Percentiles rank a stretch among this genome's conserved stretches.
Conservation (phyloP, 352 stramenopile species). For the Pythium inflatum region DNA sequence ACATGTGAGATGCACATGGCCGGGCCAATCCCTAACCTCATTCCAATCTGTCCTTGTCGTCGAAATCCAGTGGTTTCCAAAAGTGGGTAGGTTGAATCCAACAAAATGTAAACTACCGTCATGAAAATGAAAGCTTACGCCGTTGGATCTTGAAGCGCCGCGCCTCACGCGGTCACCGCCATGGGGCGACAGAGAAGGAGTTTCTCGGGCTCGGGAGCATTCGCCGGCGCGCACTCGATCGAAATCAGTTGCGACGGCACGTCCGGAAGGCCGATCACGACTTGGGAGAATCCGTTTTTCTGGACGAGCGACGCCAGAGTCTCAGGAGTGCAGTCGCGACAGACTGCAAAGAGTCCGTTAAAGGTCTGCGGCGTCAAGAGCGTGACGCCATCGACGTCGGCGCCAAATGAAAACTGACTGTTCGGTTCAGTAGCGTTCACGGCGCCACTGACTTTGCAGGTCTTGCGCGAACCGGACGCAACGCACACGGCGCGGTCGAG, state of each 20-base stretch:
- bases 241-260: not conserved
- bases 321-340: not conserved
- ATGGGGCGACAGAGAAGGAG: constrained; percentile 4
- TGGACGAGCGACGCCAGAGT: not conserved
- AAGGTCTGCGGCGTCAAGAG: constrained; percentile 9
- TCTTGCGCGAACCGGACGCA: not conserved
- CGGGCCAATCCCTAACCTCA: too few species aligned
- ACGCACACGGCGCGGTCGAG: constrained; percentile 11
- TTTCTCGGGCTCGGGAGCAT: not conserved
- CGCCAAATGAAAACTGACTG: not conserved
- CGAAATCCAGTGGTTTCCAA: too few species aligned
- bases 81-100: too few species aligned
- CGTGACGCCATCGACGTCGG: not conserved
- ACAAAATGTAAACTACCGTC: too few species aligned
- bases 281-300: not conserved
- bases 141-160: too few species aligned
- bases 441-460: not conserved
- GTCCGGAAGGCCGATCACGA: constrained; percentile 5
- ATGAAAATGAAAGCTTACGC: too few species aligned
- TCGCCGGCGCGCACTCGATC: not conserved
- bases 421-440: not conserved
- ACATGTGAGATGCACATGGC: too few species aligned
- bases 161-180: too few species aligned
- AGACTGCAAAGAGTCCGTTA: not conserved
- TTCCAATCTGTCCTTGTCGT: too few species aligned